Evolutionary conservation across 805 yeast species (phyloP).

Genomic region (Tetrapisispora phaffii): DNA sequence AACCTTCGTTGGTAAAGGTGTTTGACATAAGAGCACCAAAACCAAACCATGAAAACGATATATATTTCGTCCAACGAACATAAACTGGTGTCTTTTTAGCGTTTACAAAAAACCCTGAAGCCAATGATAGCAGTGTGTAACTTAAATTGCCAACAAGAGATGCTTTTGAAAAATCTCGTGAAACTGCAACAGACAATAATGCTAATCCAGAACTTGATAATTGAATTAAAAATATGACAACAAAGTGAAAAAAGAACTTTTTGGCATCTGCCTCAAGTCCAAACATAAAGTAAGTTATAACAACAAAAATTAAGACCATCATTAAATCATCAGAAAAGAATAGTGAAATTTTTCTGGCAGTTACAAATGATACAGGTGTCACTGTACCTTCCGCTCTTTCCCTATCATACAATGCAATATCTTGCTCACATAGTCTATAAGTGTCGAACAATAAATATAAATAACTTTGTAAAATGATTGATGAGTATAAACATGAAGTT

Average conservation of each 20-base stretch:
- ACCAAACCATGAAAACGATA: slow-evolving; percentile 69
- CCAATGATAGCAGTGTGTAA: slow-evolving; percentile 65
- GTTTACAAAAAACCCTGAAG: slow-evolving; percentile 74
- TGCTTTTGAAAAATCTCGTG: slow-evolving; percentile 53
- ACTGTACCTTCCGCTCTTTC: slow-evolving; percentile 66
- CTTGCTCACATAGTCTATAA: slow-evolving; percentile 45
- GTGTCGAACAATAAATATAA: slow-evolving; percentile 48
- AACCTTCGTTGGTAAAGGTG: slow-evolving; percentile 53
- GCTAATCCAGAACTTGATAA: slow-evolving; percentile 30
- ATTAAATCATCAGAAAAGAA: slow-evolving; percentile 60
- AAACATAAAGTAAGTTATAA: slow-evolving; percentile 66
- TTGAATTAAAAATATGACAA: slow-evolving; percentile 46
- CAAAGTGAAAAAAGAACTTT: slow-evolving; percentile 54
- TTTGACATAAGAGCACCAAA: slow-evolving; percentile 61
- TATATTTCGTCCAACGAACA: slow-evolving; percentile 74
- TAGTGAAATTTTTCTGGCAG: slow-evolving; percentile 58
- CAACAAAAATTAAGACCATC: slow-evolving; percentile 47
- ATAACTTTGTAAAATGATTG: slow-evolving; percentile 46
- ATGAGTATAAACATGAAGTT: slow-evolving; percentile 43
- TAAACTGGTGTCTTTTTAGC: slow-evolving; percentile 70
- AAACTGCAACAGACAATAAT: slow-evolving; percentile 38
- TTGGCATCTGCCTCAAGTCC: slow-evolving; percentile 47
- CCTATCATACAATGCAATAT: slow-evolving; percentile 48
- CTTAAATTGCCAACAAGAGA: slow-evolving; percentile 51
- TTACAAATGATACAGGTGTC: slow-evolving; percentile 53